Conservation (phyloP, 352 stramenopile genomes). For the Pythium pectinolyticum region DNA sequence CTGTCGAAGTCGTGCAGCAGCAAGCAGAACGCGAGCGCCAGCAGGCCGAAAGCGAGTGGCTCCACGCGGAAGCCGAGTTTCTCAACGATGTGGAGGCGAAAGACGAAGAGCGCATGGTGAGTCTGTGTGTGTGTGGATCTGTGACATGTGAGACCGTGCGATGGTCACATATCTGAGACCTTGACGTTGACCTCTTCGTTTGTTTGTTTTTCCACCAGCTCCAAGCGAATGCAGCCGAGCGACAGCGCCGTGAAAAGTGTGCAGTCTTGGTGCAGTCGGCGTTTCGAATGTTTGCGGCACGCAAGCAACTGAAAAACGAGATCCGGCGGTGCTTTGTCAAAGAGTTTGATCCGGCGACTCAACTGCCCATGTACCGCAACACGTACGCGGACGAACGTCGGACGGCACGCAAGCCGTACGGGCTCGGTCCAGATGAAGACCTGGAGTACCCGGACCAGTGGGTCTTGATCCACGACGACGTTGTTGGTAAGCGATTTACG, state of each 20-base stretch:
- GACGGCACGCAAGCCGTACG: constrained; percentile 50
- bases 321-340: constrained; percentile 56
- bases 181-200: background rate
- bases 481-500: constrained; percentile 35
- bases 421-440: constrained; percentile 47
- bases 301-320: constrained; percentile 47
- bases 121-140: background rate
- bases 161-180: background rate
- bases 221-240: constrained; percentile 40
- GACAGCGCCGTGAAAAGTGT: constrained; percentile 39
- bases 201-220: constrained; percentile 27
- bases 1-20: constrained; percentile 50
- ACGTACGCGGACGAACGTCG: constrained; percentile 34
- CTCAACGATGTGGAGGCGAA: constrained; percentile 45
- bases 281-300: constrained; percentile 56
- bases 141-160: no score
- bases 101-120: constrained; percentile 49
- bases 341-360: constrained; percentile 46
- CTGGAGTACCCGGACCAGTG: constrained; percentile 60
- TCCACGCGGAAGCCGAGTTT: constrained; percentile 51
- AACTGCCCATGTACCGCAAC: constrained; percentile 56
- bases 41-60: constrained; percentile 48
- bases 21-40: constrained; percentile 49
- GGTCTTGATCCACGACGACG: constrained; percentile 50
- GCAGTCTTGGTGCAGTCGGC: constrained; percentile 52